These are phyloP conservation scores for Vitis amurensis DNA, from an alignment of 164 flowering plant genomes.

Conservation along the genomic window DNA sequence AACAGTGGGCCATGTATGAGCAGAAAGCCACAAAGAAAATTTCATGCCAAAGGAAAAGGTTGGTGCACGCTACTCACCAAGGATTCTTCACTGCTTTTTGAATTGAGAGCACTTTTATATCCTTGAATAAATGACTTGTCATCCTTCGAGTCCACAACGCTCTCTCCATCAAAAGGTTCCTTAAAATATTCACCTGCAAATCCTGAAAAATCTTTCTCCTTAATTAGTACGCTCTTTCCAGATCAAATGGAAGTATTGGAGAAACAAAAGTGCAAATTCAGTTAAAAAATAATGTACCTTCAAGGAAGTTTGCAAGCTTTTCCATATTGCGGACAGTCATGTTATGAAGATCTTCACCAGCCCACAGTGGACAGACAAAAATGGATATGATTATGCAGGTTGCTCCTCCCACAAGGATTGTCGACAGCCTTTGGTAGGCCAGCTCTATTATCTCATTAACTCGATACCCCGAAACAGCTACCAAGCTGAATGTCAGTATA, in stretches of 20 bases:
- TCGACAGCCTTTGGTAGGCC: conserved; percentile 62
- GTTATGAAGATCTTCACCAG: conserved; percentile 82
- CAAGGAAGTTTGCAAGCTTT: conserved; percentile 62
- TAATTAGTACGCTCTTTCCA: background rate
- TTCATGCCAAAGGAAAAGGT: conserved; percentile 2
- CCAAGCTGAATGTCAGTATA: conserved; percentile 73
- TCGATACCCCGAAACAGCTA: conserved; percentile 71
- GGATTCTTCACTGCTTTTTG: conserved; percentile 60
- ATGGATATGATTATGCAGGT: conserved; percentile 54
- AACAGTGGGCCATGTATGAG: background rate
- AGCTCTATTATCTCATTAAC: conserved; percentile 47
- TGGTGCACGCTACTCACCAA: conserved; percentile 48
- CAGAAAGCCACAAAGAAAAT: background rate
- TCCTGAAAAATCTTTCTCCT: conserved; percentile 16
- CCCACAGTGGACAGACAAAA: conserved; percentile 78
- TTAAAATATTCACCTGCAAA: background rate
- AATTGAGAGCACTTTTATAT: conserved; percentile 63
- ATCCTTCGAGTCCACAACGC: conserved; percentile 12
- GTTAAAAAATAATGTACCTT: conserved; percentile 42
- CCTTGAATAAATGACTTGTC: conserved; percentile 46
- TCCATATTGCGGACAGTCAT: conserved; percentile 58
- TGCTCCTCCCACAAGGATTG: conserved; percentile 59
- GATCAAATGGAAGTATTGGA: background rate
- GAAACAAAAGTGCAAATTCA: background rate
- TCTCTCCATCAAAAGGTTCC: conserved; percentile 19